These are phyloP conservation scores for Diaporthe vexans DNA, from an alignment of 2,329 filamentous ascomycete species.

Conservation along the genomic window DNA sequence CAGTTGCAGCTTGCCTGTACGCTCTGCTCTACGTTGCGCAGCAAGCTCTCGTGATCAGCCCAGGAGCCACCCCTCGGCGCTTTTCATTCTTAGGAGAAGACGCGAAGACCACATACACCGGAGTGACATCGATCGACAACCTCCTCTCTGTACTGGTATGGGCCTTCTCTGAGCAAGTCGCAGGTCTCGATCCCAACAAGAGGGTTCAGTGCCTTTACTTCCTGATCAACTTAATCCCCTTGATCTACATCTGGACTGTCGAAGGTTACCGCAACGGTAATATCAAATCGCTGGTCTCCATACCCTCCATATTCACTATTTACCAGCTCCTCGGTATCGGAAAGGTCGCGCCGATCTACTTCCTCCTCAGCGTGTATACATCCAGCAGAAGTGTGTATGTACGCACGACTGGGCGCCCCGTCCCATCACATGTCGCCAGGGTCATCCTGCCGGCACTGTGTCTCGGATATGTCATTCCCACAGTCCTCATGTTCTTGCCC, in stretches of 20 bases:
- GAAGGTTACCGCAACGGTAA: conserved; percentile 42
- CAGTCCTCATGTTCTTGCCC: conserved; percentile 38
- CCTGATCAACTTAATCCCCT: conserved; percentile 4
- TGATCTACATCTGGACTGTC: conserved; percentile 40
- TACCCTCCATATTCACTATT: conserved; percentile 3
- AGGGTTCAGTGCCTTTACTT: conserved; percentile 30
- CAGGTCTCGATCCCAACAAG: conserved; percentile 9
- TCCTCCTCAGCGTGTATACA: conserved; percentile 26
- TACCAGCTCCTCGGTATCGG: conserved; percentile 20
- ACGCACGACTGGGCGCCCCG: conserved; percentile 23
- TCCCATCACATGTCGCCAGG: conserved; percentile 23
- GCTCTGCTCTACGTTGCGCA: background rate
- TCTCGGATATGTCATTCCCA: conserved; percentile 42
- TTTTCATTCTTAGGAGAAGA: background rate
- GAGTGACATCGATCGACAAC: background rate
- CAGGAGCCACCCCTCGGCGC: no score
- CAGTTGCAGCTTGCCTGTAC: background rate
- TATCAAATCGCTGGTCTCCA: background rate
- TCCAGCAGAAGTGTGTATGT: background rate
- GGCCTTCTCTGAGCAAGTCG: conserved; percentile 18
- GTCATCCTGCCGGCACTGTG: conserved; percentile 36
- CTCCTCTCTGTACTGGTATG: background rate
- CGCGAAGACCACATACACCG: background rate
- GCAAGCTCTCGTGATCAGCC: background rate
- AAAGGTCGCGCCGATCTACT: conserved; percentile 26